Conservation (phyloP, 148 eudicot genomes). For the Mesembryanthemum crystallinum region DNA sequence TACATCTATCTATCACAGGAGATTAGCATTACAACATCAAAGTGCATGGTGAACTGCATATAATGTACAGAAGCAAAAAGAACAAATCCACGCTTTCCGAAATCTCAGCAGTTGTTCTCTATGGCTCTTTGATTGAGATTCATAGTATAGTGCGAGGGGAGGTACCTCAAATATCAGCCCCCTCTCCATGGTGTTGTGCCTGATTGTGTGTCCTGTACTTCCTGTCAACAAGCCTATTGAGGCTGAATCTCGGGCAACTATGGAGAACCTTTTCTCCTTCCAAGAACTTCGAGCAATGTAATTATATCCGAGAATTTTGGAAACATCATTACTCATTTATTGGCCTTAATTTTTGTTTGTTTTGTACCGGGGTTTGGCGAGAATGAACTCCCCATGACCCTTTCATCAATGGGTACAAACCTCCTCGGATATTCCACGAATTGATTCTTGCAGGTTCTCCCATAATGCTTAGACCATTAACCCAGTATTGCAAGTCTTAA, state of each 20-base stretch:
- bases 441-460: too few species aligned
- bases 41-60: slow-evolving; percentile 1
- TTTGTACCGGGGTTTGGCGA: too few species aligned
- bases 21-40: slow-evolving; percentile 8
- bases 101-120: background rate
- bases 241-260: background rate
- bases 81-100: background rate
- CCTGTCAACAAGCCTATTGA: background rate
- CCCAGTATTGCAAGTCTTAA: too few species aligned
- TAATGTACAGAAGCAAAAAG: slow-evolving; percentile 12
- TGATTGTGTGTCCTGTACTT: background rate
- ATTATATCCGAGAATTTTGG: background rate
- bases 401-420: too few species aligned
- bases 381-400: too few species aligned
- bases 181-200: background rate
- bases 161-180: background rate
- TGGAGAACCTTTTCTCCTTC: background rate
- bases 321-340: background rate
- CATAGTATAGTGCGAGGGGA: background rate
- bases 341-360: too few species aligned
- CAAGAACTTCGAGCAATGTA: background rate
- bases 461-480: too few species aligned
- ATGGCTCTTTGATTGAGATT: background rate
- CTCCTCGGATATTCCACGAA: too few species aligned
- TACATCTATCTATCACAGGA: slow-evolving; percentile 12